Evolutionary conservation across 164 flowering plant species (phyloP), one percentile per base, ranked within the genome.

Genomic region (Umbellularia californica): DNA sequence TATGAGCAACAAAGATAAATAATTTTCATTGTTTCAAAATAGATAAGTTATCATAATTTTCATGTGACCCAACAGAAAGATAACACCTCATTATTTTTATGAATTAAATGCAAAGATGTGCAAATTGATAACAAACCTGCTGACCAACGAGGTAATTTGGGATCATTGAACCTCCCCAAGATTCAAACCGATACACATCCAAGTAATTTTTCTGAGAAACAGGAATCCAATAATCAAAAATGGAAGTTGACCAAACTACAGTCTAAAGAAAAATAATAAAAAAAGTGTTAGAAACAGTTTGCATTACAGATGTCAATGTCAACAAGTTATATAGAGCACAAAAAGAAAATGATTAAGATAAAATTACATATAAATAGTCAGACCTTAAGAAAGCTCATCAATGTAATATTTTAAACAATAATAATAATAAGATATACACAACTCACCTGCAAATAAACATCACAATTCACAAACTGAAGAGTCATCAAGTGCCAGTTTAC

Each of bases 111-210:
- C 41, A 50, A 25, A 28, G 24, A 74, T 1, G 1, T 65, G 22
- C 15, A 52, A 28, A 81, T 67, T 2, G 67, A 65, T 4, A 77
- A 69, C 83, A 76, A 58, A 95, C 98, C 98, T 93, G 96, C 75
- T 95, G 95, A 65, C 99, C 97, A 71, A 77, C 23, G 24, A 67
- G 72, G 78, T 93, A 95, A 4, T 87, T 83, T 72, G 99, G 98
- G 66, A 95, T 89, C 83, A 88, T 63, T 55, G 93, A 92, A 74
- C 91, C 92, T 79, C 97, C 99, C 99, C 99, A 95, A 72, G 93
- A 85, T 82, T 95, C 99, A 81, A 80, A 95, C 28, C 91, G 88
- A 72, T 95, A 95, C 47, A 95, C 91, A 72, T 95, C 99, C 73
- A 95, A 84, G 79, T 95, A 95, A 82, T 95, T 95, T 91, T 84